phyloP scores from a whole-genome alignment of 1,284 basidiomycete genomes.

The Lentinus polychrous region DNA sequence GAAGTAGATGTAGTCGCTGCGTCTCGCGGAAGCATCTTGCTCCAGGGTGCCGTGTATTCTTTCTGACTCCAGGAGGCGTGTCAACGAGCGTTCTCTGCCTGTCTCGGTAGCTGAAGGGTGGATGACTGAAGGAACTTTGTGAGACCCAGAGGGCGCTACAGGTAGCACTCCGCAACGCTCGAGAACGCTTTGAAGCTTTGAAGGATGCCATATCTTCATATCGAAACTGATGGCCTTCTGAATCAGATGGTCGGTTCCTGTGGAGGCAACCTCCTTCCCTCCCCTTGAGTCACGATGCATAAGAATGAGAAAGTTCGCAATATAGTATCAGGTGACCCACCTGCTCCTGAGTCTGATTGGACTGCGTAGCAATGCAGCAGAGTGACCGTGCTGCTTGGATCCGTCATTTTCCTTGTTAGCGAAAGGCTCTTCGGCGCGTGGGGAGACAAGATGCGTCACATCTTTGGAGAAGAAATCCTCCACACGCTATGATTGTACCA shows the following conservation, averaged over 20 bases:
- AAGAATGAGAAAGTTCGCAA: not conserved
- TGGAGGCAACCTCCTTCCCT: conserved; percentile 15
- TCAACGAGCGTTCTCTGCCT: conserved; percentile 35
- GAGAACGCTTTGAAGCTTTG: conserved; percentile 69
- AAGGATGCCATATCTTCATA: conserved; percentile 86
- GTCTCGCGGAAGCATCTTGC: conserved; percentile 80
- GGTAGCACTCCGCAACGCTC: conserved; percentile 44
- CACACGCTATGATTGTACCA: conserved; percentile 43
- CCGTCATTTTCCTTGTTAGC: conserved; percentile 62
- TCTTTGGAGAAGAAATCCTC: conserved; percentile 84
- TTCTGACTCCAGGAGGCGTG: conserved; percentile 80
- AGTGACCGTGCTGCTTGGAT: conserved; percentile 23
- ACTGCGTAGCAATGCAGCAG: conserved; percentile 40
- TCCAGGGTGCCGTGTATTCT: conserved; percentile 85
- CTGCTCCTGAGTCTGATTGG: conserved; percentile 55
- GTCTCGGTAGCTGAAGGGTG: conserved; percentile 17
- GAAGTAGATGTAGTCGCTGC: conserved; percentile 90
- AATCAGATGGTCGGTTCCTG: conserved; percentile 43
- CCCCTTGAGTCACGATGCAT: conserved; percentile 8
- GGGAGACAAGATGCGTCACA: conserved; percentile 82
- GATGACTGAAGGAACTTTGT: conserved; percentile 3
- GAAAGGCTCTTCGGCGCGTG: conserved; percentile 29
- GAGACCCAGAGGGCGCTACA: conserved; percentile 18
- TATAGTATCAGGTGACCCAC: conserved; percentile 31
- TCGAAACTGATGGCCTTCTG: conserved; percentile 71